Evolutionary conservation across 176 grass and related monocot genomes (phyloP), one percentile per base, ranked within the genome.

Genomic region (Tillandsia leiboldiana): DNA sequence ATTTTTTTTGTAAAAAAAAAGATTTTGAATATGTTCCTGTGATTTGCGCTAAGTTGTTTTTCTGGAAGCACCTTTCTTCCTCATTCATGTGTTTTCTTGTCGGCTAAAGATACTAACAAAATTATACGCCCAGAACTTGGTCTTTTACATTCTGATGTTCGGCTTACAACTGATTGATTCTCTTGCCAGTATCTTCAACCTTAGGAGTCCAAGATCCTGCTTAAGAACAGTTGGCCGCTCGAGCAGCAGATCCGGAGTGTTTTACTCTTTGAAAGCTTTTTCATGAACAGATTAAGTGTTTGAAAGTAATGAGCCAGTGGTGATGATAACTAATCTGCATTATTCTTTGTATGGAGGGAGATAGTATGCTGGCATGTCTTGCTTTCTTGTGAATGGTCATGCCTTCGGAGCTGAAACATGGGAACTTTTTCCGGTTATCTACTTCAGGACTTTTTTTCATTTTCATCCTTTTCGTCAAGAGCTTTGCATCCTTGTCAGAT

Each of bases 301-400:
- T 22, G 22, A 61, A 61, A 18, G 56, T 61, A 23, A 18, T 23
- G 17, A 18, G 56, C 18, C 14, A 61, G 18, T 18, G 15, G 22
- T 18, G 56, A 61, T 15, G 56, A 61, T 15, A 61, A 61, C 3
- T 18, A 17, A 61, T 61, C 13, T 61, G 33, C 33, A 42, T 20
- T 61, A 20, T 61, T 23, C 2, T 61, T 61, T n/a, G 15, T 2
- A 61, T 61, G 56, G 56, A 61, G 56, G 56, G 56, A 61, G 56
- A 61, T 61, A 61, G 22, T 22, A 18, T 61, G 8, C 22, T 61
- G 56, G 11, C 14, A 61, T 61, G 56, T 20, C 22, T 61, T 61
- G 22, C 22, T 15, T 61, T 61, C 15, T 18, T 61, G 56, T 61
- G 56, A 61, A 61, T 61, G 56, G 56, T 61, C 56, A 61, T 61